These are phyloP conservation scores for Mycena sp. DNA, from an alignment of 1,284 basidiomycete species.

Conservation along the genomic window DNA sequence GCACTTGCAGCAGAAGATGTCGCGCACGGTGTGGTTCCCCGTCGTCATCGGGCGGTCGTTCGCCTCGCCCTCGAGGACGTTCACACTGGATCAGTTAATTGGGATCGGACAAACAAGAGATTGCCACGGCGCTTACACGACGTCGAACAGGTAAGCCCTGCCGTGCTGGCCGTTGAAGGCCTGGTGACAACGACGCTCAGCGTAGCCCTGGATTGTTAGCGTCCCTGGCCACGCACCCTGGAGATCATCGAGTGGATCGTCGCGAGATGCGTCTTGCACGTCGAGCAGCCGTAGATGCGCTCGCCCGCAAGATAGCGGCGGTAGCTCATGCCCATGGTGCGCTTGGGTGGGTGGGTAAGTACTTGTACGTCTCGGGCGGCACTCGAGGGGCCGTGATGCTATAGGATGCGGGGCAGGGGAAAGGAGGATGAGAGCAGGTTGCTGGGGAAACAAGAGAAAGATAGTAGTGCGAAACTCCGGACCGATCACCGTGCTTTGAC, in stretches of 20 bases:
- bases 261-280: slow-evolving; percentile 93
- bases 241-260: slow-evolving; percentile 94
- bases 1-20: slow-evolving; percentile 94
- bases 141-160: slow-evolving; percentile 91
- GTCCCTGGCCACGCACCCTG: slow-evolving; percentile 62
- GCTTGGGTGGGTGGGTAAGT: slow-evolving; percentile 15
- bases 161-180: slow-evolving; percentile 96
- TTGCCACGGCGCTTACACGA: slow-evolving; percentile 73
- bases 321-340: slow-evolving; percentile 87
- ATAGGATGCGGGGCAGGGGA: background rate
- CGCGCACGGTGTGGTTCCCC: slow-evolving; percentile 94
- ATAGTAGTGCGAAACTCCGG: background rate
- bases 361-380: background rate
- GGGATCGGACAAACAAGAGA: slow-evolving; percentile 8
- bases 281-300: slow-evolving; percentile 91
- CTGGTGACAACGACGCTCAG: slow-evolving; percentile 50
- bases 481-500: background rate
- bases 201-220: background rate
- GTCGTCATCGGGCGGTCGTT: slow-evolving; percentile 97
- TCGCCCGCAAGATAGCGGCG: slow-evolving; percentile 89
- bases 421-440: slow-evolving; percentile 9
- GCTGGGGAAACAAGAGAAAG: slow-evolving; percentile 9
- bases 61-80: slow-evolving; percentile 87
- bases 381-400: background rate
- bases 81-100: slow-evolving; percentile 70